Conservation (phyloP, 1,284 basidiomycete genomes). For the Vanrija pseudolonga region DNA sequence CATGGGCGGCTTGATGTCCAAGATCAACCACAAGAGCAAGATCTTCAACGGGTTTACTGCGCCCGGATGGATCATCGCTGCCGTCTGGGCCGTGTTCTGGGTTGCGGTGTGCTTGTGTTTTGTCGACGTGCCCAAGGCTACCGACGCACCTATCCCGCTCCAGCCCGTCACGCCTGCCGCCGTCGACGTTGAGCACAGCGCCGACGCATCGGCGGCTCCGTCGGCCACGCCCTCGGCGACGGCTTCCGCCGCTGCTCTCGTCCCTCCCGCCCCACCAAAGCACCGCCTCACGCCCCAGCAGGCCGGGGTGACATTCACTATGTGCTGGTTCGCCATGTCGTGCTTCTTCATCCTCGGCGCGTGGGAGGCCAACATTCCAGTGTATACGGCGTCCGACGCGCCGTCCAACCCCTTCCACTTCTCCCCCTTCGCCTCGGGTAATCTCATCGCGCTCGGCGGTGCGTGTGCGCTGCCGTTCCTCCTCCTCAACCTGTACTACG, state of each 20-base stretch:
- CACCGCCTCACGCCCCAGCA: not conserved
- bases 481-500: conserved; percentile 3
- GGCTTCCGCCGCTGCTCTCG: not conserved
- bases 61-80: conserved; percentile 9
- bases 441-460: conserved; percentile 10
- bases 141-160: not conserved
- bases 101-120: not conserved
- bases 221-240: not conserved
- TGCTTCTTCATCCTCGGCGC: conserved; percentile 9
- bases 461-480: conserved; percentile 8
- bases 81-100: conserved; percentile 4
- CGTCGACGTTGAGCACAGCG: too few relatives aligned
- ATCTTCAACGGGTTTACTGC: conserved; percentile 9
- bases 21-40: not conserved
- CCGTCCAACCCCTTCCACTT: conserved; percentile 11
- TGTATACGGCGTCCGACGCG: conserved; percentile 3
- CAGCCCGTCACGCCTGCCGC: not conserved
- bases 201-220: not conserved
- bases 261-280: not conserved
- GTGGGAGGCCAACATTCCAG: conserved; percentile 11
- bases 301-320: not conserved
- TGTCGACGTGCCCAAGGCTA: not conserved
- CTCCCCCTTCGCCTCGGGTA: conserved; percentile 9
- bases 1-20: conserved; percentile 7
- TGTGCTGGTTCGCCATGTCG: conserved; percentile 9